Percentiles rank a stretch among this genome's conserved stretches.
Evolutionary conservation across 306 rosid genomes (phyloP).

Genomic region (Neltuma alba): DNA sequence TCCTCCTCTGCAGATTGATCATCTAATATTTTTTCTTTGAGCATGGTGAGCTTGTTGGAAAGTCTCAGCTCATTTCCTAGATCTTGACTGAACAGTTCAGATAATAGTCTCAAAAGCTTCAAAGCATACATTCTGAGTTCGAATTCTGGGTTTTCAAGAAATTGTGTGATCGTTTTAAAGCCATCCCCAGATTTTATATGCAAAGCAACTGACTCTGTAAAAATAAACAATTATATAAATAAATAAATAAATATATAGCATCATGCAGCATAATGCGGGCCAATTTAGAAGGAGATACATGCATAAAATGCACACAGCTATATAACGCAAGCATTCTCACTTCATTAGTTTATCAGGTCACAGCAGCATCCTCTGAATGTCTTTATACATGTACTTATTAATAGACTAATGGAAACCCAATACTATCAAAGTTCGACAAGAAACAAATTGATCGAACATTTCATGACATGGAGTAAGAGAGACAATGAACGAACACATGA

Average conservation of each 20-base stretch:
- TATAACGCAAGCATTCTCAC: neutral
- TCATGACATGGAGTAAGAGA: conserved; percentile 3
- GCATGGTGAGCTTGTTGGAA: conserved; percentile 44
- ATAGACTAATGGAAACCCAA: neutral
- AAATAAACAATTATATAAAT: conserved; percentile 20
- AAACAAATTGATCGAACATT: neutral
- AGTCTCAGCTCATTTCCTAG: conserved; percentile 52
- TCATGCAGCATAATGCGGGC: conserved; percentile 3
- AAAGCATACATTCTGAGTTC: conserved; percentile 55
- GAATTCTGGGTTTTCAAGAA: conserved; percentile 55
- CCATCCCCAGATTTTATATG: conserved; percentile 52
- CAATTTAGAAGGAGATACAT: neutral
- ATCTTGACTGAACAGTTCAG: conserved; percentile 54
- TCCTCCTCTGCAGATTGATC: conserved; percentile 48
- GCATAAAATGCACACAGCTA: neutral
- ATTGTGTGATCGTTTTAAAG: conserved; percentile 42
- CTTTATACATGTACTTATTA: neutral
- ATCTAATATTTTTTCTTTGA: conserved; percentile 53
- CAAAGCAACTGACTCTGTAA: conserved; percentile 49
- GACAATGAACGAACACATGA: neutral
- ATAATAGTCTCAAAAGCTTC: conserved; percentile 52
- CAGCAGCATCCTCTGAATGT: neutral
- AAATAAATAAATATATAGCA: neutral
- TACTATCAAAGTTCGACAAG: neutral
- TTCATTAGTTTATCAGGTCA: neutral